Base-by-base conservation (phyloP, 2,329 filamentous ascomycete species). In the Colletotrichum coccodes region DNA sequence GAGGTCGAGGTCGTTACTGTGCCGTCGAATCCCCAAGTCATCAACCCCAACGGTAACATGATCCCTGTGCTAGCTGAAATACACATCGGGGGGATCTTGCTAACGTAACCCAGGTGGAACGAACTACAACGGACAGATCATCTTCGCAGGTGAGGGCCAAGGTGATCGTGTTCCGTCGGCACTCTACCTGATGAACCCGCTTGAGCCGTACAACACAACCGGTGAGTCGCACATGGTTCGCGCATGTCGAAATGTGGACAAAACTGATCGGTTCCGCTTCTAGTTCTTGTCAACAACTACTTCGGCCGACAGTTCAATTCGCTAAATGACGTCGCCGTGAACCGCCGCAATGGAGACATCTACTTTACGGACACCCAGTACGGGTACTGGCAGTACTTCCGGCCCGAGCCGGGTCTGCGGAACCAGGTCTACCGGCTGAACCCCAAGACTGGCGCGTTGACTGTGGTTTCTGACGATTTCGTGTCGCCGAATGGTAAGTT, bases 321-420 rank as follows among this genome's bases (percentile, higher is more conserved):
- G 0, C 77, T 90, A 12, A 90, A 90, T 71, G 89, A 91, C 68
- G 81, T 87, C 0, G 81, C 83, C 1, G 74, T 88, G 63, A 83
- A 90, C 71, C 82, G 87, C 34, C 75, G 76, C 12, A 89, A 85
- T 64, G 82, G 83, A n/a, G 84, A 88, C 30, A 78, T 91, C n/a
- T 91, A 89, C 79, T 91, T 91, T 72, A 91, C 89, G 1, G 89
- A 91, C 66, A 85, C 87, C 0, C 81, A 84, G 8, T 91, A 91
- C 71, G 89, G 87, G 3, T 86, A 82, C 68, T 80, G 86, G 47
- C 89, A 91, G 73, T 81, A 86, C 28, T 90, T 91, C 72, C 82
- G 89, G 0, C 85, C 85, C 0, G 71, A 75, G 6, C 88, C 88
- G 0, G 84, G 83, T 0, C 74, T 90, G 12, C 86, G 81, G 5